Evolutionary conservation across 768 basidiomycete genomes (phyloP), one percentile per base, ranked within the genome.

Genomic region (Cantharellus anzutake): DNA sequence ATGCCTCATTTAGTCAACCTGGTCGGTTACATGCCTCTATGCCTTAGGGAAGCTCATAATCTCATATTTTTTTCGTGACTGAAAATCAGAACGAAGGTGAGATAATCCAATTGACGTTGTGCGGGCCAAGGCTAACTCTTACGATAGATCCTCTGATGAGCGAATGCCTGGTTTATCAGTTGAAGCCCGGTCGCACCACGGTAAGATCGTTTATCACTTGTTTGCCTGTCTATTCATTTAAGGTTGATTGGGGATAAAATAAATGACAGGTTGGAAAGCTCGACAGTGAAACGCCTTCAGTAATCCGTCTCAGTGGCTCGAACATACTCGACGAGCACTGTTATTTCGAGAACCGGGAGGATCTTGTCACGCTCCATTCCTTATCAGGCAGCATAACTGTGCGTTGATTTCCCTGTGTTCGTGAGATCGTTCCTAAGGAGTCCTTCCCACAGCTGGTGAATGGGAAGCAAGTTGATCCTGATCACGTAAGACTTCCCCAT

Each of bases 311-410:
- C 34, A 93, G 90, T 68, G 96, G 96, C 14, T 80, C 84, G 63
- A 88, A 87, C 65, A 96, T 99, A 66, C 76, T 83, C 40, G 82
- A 89, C 64, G 88, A 94, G 65, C 96, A 99, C 66, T 98, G 94
- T 69, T 76, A 80, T 69, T 87, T 99, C 68, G 86, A 92, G 65
- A 92, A 91, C 67, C 76, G 70, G 11, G 84, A 89, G 52, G 89
- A 88, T 60, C 84, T 80, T 65, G 94, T 99, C 55, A 79, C 82
- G 3, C 73, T 99, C 14, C 80, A 88, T 64, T 80, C 84, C 40
- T 74, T 86, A 73, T 78, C 83, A 0, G 80, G 87, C 64, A 86
- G 86, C 65, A 80, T 86, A 63, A 96, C 91, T 35, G 89, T 88
- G 67, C 67, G 82, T 74, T 44, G 52, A n/a, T n/a, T n/a, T 35